Base-by-base conservation (phyloP, 2,329 filamentous ascomycete genomes). In the Teratosphaeria destructans region DNA sequence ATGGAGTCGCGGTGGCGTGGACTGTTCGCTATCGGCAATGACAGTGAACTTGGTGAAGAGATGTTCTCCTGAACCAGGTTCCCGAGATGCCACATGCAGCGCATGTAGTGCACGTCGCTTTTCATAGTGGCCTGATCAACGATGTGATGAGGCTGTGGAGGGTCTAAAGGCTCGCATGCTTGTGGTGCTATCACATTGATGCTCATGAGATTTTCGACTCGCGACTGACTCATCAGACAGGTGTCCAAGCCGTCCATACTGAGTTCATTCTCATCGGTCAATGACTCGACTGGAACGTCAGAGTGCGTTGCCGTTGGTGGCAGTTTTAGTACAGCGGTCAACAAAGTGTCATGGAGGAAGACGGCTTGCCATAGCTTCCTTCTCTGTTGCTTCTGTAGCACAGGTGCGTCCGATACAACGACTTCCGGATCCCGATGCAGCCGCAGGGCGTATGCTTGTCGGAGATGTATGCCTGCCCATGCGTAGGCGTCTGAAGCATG, bases 341-440 rank as follows among this genome's bases (percentile, higher is more conserved):
- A 76, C 70, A 92, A 92, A 0, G 89, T 92, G 71, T 93, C 89
- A 72, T 93, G 89, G 14, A 90, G 81, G 29, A 90, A 77, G 1
- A 92, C 87, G 2, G 89, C 88, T 72, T 92, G 88, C 89, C 89
- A 93, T 2, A 92, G 79, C 69, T 91, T 92, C 56, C 88, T 81
- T 27, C 89, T 81, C 67, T 89, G 85, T 69, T 92, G 88, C 70
- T 91, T 92, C 64, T 92, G 88, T 60, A 88, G 86, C 1, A 80
- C 76, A 3, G 79, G 84, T 1, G 86, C 86, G 43, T 85, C 78
- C 0, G 88, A 87, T 0, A 82, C 82, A 26, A 77, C 85, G 61
- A 89, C 85, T 60, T 90, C 88, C 0, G 89, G 89, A 67, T 92
- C 88, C 16, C 89, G 84, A 70, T 93, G 88, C 12, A 93, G 73